phyloP scores from a whole-genome alignment of 345 rosid genomes.

The Raphanus raphanistrum region DNA sequence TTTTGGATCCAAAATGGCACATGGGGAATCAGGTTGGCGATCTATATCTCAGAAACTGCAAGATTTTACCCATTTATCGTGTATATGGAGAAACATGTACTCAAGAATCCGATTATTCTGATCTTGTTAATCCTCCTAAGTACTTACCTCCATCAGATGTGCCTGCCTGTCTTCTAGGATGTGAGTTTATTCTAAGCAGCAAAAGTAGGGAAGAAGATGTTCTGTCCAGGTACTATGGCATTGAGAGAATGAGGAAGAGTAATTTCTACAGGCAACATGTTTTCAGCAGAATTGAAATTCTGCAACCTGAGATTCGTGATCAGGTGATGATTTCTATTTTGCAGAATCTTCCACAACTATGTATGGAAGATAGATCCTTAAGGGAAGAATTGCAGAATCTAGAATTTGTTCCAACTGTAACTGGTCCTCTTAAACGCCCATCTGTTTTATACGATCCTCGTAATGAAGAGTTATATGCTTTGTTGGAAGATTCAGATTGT shows the following conservation, averaged over 20 bases:
- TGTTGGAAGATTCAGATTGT: constrained; percentile 76
- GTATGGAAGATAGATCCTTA: constrained; percentile 67
- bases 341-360: constrained; percentile 78
- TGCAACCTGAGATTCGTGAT: constrained; percentile 78
- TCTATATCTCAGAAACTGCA: constrained; percentile 58
- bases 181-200: constrained; percentile 61
- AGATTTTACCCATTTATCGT: constrained; percentile 68
- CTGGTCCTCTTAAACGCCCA: constrained; percentile 66
- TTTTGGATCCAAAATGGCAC: constrained; percentile 86
- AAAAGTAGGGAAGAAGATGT: constrained; percentile 64
- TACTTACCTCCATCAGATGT: constrained; percentile 73
- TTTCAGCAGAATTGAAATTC: constrained; percentile 53
- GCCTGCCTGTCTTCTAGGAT: constrained; percentile 63
- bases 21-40: constrained; percentile 52
- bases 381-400: constrained; percentile 67
- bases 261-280: constrained; percentile 71
- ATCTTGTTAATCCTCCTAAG: constrained; percentile 73
- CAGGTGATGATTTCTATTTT: constrained; percentile 74
- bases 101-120: constrained; percentile 58
- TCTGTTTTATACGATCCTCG: constrained; percentile 82
- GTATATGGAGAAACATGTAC: constrained; percentile 52
- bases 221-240: constrained; percentile 63
- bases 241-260: constrained; percentile 78
- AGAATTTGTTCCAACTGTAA: constrained; percentile 78
- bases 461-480: constrained; percentile 75